These are phyloP conservation scores for Lentinus tigrinus DNA, from an alignment of 768 basidiomycete species.

Conservation along the genomic window DNA sequence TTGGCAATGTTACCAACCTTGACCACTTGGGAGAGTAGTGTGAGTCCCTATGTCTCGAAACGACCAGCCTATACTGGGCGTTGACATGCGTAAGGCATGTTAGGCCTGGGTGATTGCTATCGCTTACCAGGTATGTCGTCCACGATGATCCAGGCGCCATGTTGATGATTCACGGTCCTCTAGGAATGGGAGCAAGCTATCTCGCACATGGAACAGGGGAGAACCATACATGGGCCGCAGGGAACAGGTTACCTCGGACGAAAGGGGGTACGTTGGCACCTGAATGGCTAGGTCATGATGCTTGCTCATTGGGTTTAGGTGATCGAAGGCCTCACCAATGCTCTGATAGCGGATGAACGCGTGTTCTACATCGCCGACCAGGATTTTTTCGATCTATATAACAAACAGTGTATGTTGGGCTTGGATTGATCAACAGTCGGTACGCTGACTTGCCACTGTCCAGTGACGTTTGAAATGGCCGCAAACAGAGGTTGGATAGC, in stretches of 20 bases:
- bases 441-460: not conserved
- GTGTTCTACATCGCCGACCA: conserved; percentile 23
- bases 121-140: no score
- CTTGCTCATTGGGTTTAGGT: conserved; percentile 12
- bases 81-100: not conserved
- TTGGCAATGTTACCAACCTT: not conserved
- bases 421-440: not conserved
- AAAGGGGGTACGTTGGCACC: not conserved
- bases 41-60: not conserved
- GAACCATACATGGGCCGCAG: no score
- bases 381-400: conserved; percentile 21
- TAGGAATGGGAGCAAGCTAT: no score
- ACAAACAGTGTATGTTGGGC: conserved; percentile 19
- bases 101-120: conserved; percentile 18
- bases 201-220: no score
- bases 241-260: not conserved
- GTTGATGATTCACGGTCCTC: not conserved
- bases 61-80: no score
- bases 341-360: conserved; percentile 25
- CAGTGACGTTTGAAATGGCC: not conserved
- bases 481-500: not conserved
- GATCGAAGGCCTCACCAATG: conserved; percentile 24
- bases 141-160: not conserved
- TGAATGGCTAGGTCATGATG: not conserved
- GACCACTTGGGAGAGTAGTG: not conserved